Base-by-base conservation (phyloP, 108 stramenopile genomes). In the Stephanodiscus triporus region DNA sequence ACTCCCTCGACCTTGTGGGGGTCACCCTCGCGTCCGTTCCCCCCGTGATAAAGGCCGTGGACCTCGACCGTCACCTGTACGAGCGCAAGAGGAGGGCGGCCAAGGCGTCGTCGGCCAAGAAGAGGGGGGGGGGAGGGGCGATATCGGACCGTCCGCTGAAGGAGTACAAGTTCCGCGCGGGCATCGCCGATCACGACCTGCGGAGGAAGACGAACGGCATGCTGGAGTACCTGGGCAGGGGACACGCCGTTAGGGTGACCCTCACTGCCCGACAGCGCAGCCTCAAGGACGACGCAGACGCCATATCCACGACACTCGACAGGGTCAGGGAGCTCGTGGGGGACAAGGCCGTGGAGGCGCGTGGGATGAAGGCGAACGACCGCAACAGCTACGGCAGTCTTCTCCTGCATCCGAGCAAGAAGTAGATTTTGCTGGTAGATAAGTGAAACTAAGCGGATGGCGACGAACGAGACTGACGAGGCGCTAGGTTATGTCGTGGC, bases 111-210 rank as follows among this genome's bases (percentile, higher is more conserved):
- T 65, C 80, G 58, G 47, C 77, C 14, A 48, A 66, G 26, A 75
- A 66, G 9, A 83, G 70, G 59, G 51, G 82, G 72, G 70, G 54
- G 36, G 53, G 81, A 62, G 77, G 75, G 16, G 73, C 70, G 62
- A 73, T 73, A n/a, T 75, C 76, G 22, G 77, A 77, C 43, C 72
- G 75, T 57, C 70, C 86, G 20, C 54, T 87, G 36, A 80, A 87
- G 51, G 82, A 83, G 34, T 83, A 78, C 59, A 83, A 83, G 38
- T 83, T 83, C 42, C 75, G 77, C 2, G 87, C 90, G 2, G 88
- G 85, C 10, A 91, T 91, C 48, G 87, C 84, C 11, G 77, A 71
- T 37, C 76, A 88, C 61, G 90, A 91, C 59, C 68, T 91, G 34
- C 49, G 76, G 55, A 73, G 90, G 7, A 91, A 91, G 53, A 43